These are phyloP conservation scores for Dacryopinax spathularia DNA, from an alignment of 768 basidiomycete genomes.

Conservation along the genomic window DNA sequence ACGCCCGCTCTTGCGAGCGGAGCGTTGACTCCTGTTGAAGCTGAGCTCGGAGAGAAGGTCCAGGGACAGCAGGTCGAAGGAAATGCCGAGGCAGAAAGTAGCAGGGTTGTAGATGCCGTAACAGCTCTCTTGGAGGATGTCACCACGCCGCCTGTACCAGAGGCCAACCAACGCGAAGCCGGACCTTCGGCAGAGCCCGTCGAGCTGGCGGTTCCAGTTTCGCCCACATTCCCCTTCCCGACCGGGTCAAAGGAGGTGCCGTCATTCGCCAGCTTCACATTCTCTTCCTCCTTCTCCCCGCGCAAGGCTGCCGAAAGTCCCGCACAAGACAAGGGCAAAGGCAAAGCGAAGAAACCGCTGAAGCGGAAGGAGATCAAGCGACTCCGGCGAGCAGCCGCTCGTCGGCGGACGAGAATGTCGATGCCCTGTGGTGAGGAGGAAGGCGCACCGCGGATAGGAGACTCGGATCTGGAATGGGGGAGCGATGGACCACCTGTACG, in stretches of 20 bases:
- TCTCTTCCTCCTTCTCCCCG: background rate
- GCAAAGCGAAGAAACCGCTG: conserved; percentile 7
- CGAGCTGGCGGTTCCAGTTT: background rate
- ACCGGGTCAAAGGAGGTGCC: too few relatives aligned
- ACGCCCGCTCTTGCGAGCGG: too few relatives aligned
- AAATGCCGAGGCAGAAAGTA: conserved; percentile 16
- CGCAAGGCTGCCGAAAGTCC: background rate
- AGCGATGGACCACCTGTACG: background rate
- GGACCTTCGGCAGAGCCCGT: background rate
- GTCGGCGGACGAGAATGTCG: background rate
- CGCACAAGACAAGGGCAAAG: conserved; percentile 15
- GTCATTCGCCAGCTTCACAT: background rate
- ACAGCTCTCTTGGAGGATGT: background rate
- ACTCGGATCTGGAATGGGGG: conserved; percentile 8
- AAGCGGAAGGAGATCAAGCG: conserved; percentile 1
- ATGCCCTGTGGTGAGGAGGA: conserved; percentile 6
- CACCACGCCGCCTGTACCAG: background rate
- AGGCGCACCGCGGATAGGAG: conserved; percentile 1
- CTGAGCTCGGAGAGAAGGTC: conserved; percentile 9
- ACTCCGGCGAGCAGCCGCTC: background rate
- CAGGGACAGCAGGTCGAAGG: conserved; percentile 15
- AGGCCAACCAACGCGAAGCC: too few relatives aligned
- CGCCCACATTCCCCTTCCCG: background rate
- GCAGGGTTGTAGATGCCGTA: background rate
- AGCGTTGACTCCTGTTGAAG: too few relatives aligned